A percentile compares a stretch with the other conserved stretches of the same genome.
These are phyloP conservation scores for Ormosia emarginata DNA, from an alignment of 306 rosid genomes.

Conservation along the genomic window DNA sequence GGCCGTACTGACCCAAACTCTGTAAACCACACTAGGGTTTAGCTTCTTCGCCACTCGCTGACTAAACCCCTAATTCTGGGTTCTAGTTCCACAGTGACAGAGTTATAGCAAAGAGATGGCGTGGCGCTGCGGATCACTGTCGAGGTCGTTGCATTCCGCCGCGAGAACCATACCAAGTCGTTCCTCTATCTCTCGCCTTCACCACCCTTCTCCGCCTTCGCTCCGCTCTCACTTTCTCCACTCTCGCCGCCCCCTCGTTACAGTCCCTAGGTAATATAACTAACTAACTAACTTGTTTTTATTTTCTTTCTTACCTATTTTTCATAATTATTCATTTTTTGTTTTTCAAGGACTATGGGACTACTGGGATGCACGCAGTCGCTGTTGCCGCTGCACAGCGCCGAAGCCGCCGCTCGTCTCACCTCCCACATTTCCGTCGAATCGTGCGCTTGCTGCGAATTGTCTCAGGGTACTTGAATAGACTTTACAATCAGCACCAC, in stretches of 20 bases:
- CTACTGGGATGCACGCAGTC: slow-evolving; percentile 50
- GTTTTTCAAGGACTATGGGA: slow-evolving; percentile 29
- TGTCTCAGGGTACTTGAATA: slow-evolving; percentile 63
- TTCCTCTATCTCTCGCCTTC: slow-evolving; percentile 34
- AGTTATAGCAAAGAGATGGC: slow-evolving; percentile 34
- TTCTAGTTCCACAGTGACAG: background rate
- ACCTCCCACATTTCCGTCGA: slow-evolving; percentile 46
- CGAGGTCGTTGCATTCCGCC: slow-evolving; percentile 49
- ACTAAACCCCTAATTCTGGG: background rate
- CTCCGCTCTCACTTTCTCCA: slow-evolving; percentile 32
- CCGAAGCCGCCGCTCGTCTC: slow-evolving; percentile 42
- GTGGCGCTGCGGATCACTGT: slow-evolving; percentile 50
- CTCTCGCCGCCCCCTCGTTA: slow-evolving; percentile 35
- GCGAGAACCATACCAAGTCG: slow-evolving; percentile 37
- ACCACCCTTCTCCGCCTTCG: slow-evolving; percentile 23
- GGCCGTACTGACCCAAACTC: background rate
- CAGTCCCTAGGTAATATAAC: slow-evolving; percentile 30
- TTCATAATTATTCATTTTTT: background rate
- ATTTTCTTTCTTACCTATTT: background rate
- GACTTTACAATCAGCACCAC: background rate
- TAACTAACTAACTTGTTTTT: background rate
- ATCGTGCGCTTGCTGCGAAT: slow-evolving; percentile 54
- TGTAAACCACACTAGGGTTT: slow-evolving; percentile 17
- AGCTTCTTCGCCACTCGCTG: background rate
- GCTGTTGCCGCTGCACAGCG: slow-evolving; percentile 56